Evolutionary conservation across 2,329 filamentous ascomycete genomes (phyloP).

Genomic region (Aureobasidium sp.): DNA sequence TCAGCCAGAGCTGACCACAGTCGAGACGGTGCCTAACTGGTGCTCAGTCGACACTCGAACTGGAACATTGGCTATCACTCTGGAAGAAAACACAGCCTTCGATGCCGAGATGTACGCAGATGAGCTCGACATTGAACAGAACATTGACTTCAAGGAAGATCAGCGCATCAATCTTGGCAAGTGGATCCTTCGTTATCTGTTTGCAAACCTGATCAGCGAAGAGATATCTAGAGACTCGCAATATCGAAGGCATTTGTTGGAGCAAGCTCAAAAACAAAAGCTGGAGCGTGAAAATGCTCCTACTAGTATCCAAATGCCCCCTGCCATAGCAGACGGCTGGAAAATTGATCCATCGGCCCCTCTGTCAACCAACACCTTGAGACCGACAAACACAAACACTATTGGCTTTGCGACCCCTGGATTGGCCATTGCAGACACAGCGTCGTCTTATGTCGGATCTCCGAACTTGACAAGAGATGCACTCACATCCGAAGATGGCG

Average conservation of each 20-base stretch:
- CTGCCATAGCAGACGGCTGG: slow-evolving; percentile 38
- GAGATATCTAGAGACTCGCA: slow-evolving; percentile 74
- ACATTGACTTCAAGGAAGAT: slow-evolving; percentile 80
- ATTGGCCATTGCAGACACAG: slow-evolving; percentile 55
- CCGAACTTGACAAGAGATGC: slow-evolving; percentile 26
- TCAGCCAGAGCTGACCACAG: slow-evolving; percentile 74
- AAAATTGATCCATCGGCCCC: slow-evolving; percentile 29
- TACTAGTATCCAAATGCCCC: slow-evolving; percentile 51
- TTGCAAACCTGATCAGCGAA: slow-evolving; percentile 80
- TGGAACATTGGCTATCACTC: slow-evolving; percentile 77
- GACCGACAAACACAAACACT: slow-evolving; percentile 53
- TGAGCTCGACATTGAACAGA: slow-evolving; percentile 65
- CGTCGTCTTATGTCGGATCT: slow-evolving; percentile 33
- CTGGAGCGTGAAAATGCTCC: slow-evolving; percentile 52
- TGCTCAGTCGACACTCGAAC: slow-evolving; percentile 92
- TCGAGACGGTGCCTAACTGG: slow-evolving; percentile 88
- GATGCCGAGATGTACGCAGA: slow-evolving; percentile 97
- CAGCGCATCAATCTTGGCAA: slow-evolving; percentile 95
- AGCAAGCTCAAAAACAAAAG: slow-evolving; percentile 49
- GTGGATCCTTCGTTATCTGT: slow-evolving; percentile 90
- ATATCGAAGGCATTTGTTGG: slow-evolving; percentile 61
- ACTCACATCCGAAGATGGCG: slow-evolving; percentile 37
- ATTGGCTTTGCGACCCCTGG: slow-evolving; percentile 60
- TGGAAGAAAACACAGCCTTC: slow-evolving; percentile 94
- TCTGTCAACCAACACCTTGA: slow-evolving; percentile 43